A percentile compares a stretch with the other conserved stretches of the same genome.
phyloP scores from a whole-genome alignment of 768 basidiomycete species.

The Erythrobasidium yunnanense region DNA sequence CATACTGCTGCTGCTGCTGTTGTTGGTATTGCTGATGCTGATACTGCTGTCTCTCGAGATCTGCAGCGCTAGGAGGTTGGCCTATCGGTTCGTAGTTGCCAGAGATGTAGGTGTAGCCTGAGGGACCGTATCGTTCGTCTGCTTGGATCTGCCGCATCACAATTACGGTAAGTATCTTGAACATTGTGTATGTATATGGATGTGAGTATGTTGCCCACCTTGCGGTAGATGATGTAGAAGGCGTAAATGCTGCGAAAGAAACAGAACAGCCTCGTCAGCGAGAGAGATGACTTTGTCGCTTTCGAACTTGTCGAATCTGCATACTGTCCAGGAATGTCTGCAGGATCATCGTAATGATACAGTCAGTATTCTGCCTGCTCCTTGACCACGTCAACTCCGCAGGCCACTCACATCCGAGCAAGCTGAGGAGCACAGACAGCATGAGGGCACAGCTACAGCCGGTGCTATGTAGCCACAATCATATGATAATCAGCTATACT shows the following conservation, averaged over 20 bases:
- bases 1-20: not conserved
- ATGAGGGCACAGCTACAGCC: slow-evolving; percentile 12
- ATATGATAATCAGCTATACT: too few species aligned
- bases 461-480: not conserved
- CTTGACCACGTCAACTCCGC: too few species aligned
- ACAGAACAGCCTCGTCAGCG: not conserved
- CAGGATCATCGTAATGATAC: too few species aligned
- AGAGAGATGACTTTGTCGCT: not conserved
- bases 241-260: slow-evolving; percentile 7
- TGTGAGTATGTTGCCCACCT: not conserved
- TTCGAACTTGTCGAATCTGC: not conserved
- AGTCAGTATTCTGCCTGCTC: too few species aligned
- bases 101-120: slow-evolving; percentile 5
- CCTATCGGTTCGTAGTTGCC: slow-evolving; percentile 13
- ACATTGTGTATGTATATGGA: too few species aligned
- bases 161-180: too few species aligned
- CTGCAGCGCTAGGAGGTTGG: not conserved
- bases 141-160: slow-evolving; percentile 15
- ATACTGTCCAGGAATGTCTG: slow-evolving; percentile 21
- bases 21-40: not conserved
- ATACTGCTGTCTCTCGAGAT: too few species aligned
- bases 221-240: slow-evolving; percentile 20
- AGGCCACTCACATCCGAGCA: slow-evolving; percentile 4
- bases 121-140: slow-evolving; percentile 15
- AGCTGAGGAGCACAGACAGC: not conserved